These are phyloP conservation scores for Cetraspora pellucida DNA, from an alignment of 192 early-diverging fungal genomes.

Conservation along the genomic window DNA sequence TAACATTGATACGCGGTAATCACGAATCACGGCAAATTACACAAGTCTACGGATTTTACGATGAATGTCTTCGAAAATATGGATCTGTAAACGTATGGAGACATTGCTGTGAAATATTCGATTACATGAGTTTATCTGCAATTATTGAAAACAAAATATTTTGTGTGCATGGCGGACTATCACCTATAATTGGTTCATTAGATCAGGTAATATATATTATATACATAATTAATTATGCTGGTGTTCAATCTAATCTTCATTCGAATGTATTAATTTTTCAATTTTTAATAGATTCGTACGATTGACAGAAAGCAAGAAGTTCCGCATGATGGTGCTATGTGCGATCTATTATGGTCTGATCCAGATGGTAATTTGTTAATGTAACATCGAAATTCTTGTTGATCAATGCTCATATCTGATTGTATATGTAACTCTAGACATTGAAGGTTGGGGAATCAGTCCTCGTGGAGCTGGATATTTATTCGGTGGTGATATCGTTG, in stretches of 20 bases:
- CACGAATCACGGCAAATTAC: conserved; percentile 98
- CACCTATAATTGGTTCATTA: conserved; percentile 85
- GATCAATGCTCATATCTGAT: no score
- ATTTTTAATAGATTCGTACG: conserved; percentile 41
- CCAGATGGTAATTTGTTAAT: conserved; percentile 46
- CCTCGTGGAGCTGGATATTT: conserved; percentile 98
- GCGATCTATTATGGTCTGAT: conserved; percentile 94
- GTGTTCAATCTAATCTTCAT: background rate
- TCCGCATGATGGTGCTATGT: conserved; percentile 93
- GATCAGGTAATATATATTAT: conserved; percentile 57
- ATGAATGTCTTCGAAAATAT: conserved; percentile 95
- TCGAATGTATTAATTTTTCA: background rate
- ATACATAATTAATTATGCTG: background rate
- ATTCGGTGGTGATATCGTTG: conserved; percentile 92
- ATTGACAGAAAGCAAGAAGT: conserved; percentile 93
- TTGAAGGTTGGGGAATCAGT: conserved; percentile 90
- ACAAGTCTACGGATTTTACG: conserved; percentile 99
- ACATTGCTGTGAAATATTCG: conserved; percentile 97
- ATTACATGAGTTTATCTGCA: conserved; percentile 86
- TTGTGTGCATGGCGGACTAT: conserved; percentile 95
- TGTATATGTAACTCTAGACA: conserved; percentile 44
- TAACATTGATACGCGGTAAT: conserved; percentile 92
- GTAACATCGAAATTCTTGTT: no score
- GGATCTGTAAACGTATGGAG: conserved; percentile 96
- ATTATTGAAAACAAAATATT: conserved; percentile 95